Percentiles rank a stretch among this genome's conserved stretches.
Evolutionary conservation across 306 rosid species (phyloP).

Genomic region (Corylus heterophylla): DNA sequence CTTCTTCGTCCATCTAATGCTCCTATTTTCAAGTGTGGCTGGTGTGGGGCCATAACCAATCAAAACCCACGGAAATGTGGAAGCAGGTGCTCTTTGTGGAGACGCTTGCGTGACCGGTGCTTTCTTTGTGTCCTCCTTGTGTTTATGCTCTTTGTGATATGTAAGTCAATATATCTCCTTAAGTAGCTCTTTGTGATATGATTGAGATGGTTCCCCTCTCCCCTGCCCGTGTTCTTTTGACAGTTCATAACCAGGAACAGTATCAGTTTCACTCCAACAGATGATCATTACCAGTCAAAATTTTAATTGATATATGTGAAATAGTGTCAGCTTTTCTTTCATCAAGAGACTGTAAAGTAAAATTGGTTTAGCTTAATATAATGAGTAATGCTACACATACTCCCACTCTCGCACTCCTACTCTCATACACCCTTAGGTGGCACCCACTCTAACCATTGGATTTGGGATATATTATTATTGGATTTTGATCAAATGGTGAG

Average conservation of each 20-base stretch:
- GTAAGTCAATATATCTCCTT: conserved; percentile 51
- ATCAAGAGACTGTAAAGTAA: neutral
- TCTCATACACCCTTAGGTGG: no score
- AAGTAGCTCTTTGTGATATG: neutral
- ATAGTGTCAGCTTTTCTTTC: neutral
- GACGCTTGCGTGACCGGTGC: conserved; percentile 72
- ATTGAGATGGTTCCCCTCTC: neutral
- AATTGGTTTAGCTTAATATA: neutral
- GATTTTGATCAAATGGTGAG: no score
- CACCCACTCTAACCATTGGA: no score
- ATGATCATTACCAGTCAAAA: neutral
- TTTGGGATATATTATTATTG: no score
- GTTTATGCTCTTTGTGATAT: conserved; percentile 76
- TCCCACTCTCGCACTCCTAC: no score
- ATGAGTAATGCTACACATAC: no score
- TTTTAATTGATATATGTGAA: neutral
- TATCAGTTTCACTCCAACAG: neutral
- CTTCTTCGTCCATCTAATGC: conserved; percentile 65
- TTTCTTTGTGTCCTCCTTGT: conserved; percentile 57
- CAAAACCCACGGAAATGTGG: conserved; percentile 52
- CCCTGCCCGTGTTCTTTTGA: neutral
- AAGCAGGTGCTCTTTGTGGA: conserved; percentile 55
- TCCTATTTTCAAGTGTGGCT: conserved; percentile 83
- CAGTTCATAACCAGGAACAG: neutral
- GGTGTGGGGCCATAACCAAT: conserved; percentile 96